These are phyloP conservation scores for Chaetomium strumarium DNA, from an alignment of 2,329 filamentous ascomycete genomes.

Conservation along the genomic window DNA sequence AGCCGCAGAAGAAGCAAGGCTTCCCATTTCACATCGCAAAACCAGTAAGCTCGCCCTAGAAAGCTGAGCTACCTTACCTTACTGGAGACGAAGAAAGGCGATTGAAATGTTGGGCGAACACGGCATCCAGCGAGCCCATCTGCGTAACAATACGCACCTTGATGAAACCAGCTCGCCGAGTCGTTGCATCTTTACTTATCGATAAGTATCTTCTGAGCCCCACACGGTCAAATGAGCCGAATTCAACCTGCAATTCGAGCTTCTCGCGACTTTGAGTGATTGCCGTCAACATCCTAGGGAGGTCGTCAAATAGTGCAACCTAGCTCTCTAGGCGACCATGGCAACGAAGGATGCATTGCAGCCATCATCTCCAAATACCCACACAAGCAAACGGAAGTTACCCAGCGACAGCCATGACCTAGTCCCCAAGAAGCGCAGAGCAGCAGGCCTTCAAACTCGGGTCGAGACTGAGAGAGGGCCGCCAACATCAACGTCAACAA, in stretches of 20 bases:
- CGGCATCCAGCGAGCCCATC: too few relatives aligned
- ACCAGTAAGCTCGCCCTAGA: too few relatives aligned
- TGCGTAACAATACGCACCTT: too few relatives aligned
- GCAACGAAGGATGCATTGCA: background rate
- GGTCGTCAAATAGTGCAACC: background rate
- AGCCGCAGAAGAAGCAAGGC: too few relatives aligned
- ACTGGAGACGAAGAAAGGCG: too few relatives aligned
- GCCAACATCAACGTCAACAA: slow-evolving; percentile 13
- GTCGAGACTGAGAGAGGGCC: slow-evolving; percentile 5
- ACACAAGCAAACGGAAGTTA: slow-evolving; percentile 19
- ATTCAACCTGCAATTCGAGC: background rate
- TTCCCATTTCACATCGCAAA: too few relatives aligned
- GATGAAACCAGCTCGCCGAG: too few relatives aligned
- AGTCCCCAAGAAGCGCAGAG: slow-evolving; percentile 22
- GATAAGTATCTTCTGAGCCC: background rate
- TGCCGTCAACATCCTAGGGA: background rate
- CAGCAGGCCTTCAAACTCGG: background rate
- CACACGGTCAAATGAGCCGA: background rate
- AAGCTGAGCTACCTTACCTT: too few relatives aligned
- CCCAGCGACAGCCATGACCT: slow-evolving; percentile 7
- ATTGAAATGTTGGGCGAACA: too few relatives aligned
- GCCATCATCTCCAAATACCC: background rate
- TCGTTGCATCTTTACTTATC: background rate
- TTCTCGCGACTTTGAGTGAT: background rate
- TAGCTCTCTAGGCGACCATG: background rate